phyloP scores from a whole-genome alignment of 106 monocot genomes.

The Allium fistulosum region DNA sequence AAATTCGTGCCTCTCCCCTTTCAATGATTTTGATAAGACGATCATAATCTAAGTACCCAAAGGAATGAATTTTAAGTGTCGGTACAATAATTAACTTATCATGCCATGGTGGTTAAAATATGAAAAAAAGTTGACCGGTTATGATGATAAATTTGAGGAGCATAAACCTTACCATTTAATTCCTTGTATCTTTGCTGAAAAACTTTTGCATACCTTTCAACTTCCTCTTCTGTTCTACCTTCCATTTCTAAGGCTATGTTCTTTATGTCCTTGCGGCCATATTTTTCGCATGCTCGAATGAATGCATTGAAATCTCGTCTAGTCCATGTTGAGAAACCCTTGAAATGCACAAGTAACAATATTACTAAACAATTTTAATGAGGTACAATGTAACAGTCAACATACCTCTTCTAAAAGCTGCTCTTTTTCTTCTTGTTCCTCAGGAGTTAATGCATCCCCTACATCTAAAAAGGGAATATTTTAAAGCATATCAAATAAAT shows the following conservation, averaged over 20 bases:
- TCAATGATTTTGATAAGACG: slow-evolving; percentile 75
- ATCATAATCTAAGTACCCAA: slow-evolving; percentile 48
- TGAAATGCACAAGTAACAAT: background rate
- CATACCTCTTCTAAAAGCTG: slow-evolving; percentile 57
- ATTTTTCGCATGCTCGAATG: slow-evolving; percentile 76
- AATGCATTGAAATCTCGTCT: slow-evolving; percentile 77
- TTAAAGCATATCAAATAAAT: background rate
- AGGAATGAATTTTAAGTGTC: background rate
- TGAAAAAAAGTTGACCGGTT: background rate
- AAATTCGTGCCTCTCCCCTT: slow-evolving; percentile 80
- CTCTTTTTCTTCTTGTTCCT: slow-evolving; percentile 65
- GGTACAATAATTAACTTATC: too few species aligned
- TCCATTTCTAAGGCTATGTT: slow-evolving; percentile 72
- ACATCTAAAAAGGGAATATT: slow-evolving; percentile 23
- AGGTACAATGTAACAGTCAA: background rate
- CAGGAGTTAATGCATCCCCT: slow-evolving; percentile 48
- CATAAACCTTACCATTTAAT: slow-evolving; percentile 36
- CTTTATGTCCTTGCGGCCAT: slow-evolving; percentile 74
- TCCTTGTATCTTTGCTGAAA: slow-evolving; percentile 76
- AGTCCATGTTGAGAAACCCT: slow-evolving; percentile 77
- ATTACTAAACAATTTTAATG: background rate
- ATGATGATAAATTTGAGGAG: too few species aligned
- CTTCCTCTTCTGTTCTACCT: slow-evolving; percentile 63
- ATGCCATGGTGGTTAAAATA: too few species aligned
- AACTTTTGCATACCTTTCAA: slow-evolving; percentile 67